Conservation (phyloP, 495 filamentous ascomycete genomes). For the Cercophora samala region DNA sequence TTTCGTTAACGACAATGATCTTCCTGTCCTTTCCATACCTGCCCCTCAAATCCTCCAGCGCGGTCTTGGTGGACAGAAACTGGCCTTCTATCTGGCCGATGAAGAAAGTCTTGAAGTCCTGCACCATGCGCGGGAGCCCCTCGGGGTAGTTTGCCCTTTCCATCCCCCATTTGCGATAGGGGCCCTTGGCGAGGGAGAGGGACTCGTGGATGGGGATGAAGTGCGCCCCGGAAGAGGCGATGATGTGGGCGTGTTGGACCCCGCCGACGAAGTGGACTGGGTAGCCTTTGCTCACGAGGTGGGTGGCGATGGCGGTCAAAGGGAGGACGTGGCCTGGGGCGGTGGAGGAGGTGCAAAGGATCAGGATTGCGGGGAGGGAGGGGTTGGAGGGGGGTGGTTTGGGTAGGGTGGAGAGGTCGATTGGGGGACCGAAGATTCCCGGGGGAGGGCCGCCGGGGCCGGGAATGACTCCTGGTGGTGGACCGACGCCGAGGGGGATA, state of each 20-base stretch:
- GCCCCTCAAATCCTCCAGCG: slow-evolving; percentile 16
- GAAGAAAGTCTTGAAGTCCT: slow-evolving; percentile 25
- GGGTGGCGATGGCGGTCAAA: slow-evolving; percentile 19
- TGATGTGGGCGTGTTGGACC: slow-evolving; percentile 14
- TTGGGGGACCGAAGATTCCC: background rate
- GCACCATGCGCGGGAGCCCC: slow-evolving; percentile 17
- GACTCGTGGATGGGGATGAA: slow-evolving; percentile 22
- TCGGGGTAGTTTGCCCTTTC: slow-evolving; percentile 15
- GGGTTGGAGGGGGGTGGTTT: background rate
- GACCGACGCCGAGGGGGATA: background rate
- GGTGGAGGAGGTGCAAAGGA: slow-evolving; percentile 26
- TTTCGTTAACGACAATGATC: slow-evolving; percentile 29
- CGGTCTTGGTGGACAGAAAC: slow-evolving; percentile 17
- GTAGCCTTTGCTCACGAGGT: slow-evolving; percentile 23
- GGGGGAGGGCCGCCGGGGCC: slow-evolving; percentile 9
- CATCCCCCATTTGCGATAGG: slow-evolving; percentile 14
- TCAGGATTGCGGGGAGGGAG: slow-evolving; percentile 12
- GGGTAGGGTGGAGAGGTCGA: background rate
- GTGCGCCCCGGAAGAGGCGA: slow-evolving; percentile 23
- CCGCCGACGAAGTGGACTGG: slow-evolving; percentile 25
- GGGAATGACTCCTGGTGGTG: background rate
- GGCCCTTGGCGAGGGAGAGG: slow-evolving; percentile 14
- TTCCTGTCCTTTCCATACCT: slow-evolving; percentile 13
- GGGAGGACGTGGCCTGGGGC: slow-evolving; percentile 28
- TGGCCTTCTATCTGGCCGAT: slow-evolving; percentile 23